Base-by-base conservation (phyloP, 441 rosid genomes). In the Mallotus repandus region DNA sequence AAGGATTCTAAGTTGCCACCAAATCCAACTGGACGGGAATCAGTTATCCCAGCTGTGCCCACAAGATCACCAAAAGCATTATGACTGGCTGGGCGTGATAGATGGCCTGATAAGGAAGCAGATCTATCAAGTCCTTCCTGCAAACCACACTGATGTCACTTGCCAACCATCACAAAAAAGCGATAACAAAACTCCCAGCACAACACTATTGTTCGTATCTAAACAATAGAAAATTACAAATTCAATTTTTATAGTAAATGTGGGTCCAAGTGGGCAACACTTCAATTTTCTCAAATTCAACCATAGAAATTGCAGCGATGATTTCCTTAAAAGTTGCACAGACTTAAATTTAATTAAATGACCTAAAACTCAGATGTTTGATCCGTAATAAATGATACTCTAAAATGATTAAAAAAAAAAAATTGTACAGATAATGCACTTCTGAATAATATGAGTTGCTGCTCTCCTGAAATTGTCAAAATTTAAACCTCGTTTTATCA, bases 71-170 rank as follows among this genome's bases (percentile, higher is more conserved):
- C 84, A 66, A 86, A 88, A 75, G 95, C 81, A 83, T 86, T 90
- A 77, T 86, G 86, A 81, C 97, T 91, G 64, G 93, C 80, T 64
- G 96, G 91, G 53, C 86, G 85, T n/a, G 94, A 85, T 41, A 84
- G 78, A 62, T 83, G 86, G 71, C 88, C 91, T 25, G 87, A 80
- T 72, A 87, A 78, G 54, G 85, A 80, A 77, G 90, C 73, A 71
- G 88, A 85, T 53, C 80, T 85, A 76, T 91, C 97, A 77, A 84
- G 77, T 72, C 99, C 97, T 79, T 86, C 98, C 98, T 96, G 81
- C 71, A 80, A 85, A 74, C 77, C 55, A 74, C 19, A 73, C 46
- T 68, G 45, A 45, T 32, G 10, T 72, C 68, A 74, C 58, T 56
- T 73, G 63, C 63, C 69, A 61, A 63, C 35, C 48, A 38, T 49